These are phyloP conservation scores for Coemansia furcata DNA, from an alignment of 192 early-diverging fungal genomes.

Conservation along the genomic window DNA sequence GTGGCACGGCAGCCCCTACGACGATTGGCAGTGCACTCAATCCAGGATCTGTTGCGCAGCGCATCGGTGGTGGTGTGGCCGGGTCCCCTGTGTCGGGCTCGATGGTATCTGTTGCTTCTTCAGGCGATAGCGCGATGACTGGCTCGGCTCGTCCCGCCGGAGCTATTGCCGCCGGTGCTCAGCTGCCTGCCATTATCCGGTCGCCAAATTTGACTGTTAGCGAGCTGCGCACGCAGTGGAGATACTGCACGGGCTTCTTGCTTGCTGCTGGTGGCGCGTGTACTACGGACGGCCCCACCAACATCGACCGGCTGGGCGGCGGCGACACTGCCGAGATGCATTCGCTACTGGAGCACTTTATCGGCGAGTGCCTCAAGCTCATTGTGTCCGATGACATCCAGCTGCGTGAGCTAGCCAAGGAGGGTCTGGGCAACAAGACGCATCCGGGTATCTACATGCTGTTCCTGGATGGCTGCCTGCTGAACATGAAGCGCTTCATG, in stretches of 20 bases:
- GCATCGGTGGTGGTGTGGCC: neutral
- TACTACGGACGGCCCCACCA: constrained; percentile 30
- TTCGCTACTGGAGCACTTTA: constrained; percentile 53
- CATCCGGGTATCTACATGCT: constrained; percentile 53
- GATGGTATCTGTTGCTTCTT: constrained; percentile 1
- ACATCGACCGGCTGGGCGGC: constrained; percentile 37
- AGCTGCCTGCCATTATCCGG: constrained; percentile 43
- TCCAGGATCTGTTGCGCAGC: neutral
- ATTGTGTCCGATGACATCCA: constrained; percentile 53
- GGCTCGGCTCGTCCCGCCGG: constrained; percentile 10
- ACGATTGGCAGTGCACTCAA: constrained; percentile 1
- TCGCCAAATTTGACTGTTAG: constrained; percentile 24
- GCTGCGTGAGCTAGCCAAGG: constrained; percentile 52
- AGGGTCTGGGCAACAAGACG: constrained; percentile 52
- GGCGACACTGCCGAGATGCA: constrained; percentile 48
- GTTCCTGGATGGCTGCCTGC: constrained; percentile 48
- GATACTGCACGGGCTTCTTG: constrained; percentile 53
- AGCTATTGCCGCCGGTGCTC: constrained; percentile 32
- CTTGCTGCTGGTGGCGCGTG: constrained; percentile 50
- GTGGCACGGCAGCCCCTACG: neutral
- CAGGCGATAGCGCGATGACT: neutral
- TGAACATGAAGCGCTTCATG: constrained; percentile 54
- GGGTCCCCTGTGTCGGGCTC: neutral
- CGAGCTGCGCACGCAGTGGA: constrained; percentile 53
- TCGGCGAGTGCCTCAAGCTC: constrained; percentile 52